A percentile compares a stretch with the other conserved stretches of the same genome.
phyloP scores from a whole-genome alignment of 441 rosid species.

The Euphorbia corollata region DNA sequence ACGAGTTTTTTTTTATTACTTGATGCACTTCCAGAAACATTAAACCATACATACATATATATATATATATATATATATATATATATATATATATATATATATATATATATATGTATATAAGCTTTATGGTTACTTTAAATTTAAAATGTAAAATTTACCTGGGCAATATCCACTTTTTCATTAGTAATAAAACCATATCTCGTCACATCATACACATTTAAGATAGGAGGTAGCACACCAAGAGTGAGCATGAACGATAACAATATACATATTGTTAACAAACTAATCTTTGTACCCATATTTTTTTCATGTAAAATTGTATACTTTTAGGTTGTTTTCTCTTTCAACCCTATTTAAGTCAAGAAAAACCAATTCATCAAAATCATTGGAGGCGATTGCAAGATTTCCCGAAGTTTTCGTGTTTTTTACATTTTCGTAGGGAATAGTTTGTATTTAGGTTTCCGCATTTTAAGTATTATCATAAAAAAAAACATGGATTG shows the following conservation, averaged over 20 bases:
- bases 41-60: too few relatives aligned
- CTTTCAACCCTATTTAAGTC: neutral
- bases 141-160: neutral
- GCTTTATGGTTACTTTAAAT: too few relatives aligned
- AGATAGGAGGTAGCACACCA: neutral
- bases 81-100: too few relatives aligned
- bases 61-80: too few relatives aligned
- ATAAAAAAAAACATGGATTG: neutral
- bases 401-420: neutral
- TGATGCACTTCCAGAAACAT: too few relatives aligned
- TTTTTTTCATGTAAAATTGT: neutral
- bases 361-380: too few relatives aligned
- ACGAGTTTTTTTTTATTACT: too few relatives aligned
- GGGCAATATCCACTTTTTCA: neutral
- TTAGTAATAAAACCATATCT: conserved; percentile 8
- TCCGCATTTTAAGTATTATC: neutral
- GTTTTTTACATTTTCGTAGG: neutral
- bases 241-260: neutral
- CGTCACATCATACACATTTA: neutral
- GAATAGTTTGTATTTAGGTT: neutral
- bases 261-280: neutral
- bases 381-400: neutral
- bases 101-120: too few relatives aligned
- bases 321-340: neutral
- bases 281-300: neutral